phyloP scores from a whole-genome alignment of 441 rosid genomes.

The Hura crepitans region DNA sequence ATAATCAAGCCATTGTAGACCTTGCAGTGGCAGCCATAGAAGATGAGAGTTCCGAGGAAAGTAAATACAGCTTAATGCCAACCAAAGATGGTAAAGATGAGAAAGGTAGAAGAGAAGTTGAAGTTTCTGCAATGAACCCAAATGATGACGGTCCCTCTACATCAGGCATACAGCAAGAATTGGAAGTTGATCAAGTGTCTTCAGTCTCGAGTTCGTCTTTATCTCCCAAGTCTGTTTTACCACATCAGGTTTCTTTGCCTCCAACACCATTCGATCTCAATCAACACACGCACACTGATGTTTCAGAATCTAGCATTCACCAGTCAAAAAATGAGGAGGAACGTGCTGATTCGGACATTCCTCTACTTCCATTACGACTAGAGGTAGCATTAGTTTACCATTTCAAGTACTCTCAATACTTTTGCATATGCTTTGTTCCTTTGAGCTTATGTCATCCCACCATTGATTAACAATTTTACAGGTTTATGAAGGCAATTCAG shows the following conservation, averaged over 20 bases:
- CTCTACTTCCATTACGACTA: not conserved
- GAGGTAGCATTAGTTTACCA: not conserved
- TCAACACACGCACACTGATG: constrained; percentile 25
- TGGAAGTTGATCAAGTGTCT: constrained; percentile 30
- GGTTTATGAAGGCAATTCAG: constrained; percentile 19
- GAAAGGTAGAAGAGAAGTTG: constrained; percentile 27
- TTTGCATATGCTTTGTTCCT: not conserved
- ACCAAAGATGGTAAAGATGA: constrained; percentile 18
- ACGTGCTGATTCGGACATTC: not conserved
- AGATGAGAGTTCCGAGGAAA: constrained; percentile 9
- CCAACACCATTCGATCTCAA: constrained; percentile 26
- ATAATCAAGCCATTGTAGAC: constrained; percentile 7
- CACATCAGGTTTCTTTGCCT: constrained; percentile 21
- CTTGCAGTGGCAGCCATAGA: not conserved
- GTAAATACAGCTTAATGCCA: not conserved
- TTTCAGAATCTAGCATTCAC: constrained; percentile 10
- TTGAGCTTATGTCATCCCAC: not conserved
- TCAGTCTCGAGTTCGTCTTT: constrained; percentile 29
- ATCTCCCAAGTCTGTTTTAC: constrained; percentile 49
- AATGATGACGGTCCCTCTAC: constrained; percentile 23
- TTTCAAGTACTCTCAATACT: not conserved
- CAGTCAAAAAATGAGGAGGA: not conserved
- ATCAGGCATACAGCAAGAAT: constrained; percentile 23
- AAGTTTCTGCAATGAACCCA: constrained; percentile 24
- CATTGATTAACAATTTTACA: constrained; percentile 4